Evolutionary conservation across 495 filamentous ascomycete species (phyloP), one percentile per base, ranked within the genome.

Genomic region (Trichoderma gamsii): DNA sequence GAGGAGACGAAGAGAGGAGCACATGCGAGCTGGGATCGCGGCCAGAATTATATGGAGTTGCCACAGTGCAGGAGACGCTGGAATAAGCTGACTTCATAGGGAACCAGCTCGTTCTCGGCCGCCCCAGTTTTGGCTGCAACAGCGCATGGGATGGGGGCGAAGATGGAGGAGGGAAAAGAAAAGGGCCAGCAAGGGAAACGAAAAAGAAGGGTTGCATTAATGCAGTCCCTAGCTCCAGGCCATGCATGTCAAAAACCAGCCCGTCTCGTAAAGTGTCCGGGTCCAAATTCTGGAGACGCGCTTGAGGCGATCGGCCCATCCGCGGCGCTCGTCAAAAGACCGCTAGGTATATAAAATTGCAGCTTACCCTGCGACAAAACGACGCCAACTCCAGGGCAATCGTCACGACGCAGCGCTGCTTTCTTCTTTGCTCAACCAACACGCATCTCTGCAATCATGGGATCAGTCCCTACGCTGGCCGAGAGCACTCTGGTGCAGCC

Each of bases 401-500:
- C 16, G 8, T 29, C 25, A 32, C 12, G 27, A 18, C 13, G 16
- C 25, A 27, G 15, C 25, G 23, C 3, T 23, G 15, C 11, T 35
- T 21, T 29, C 13, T 23, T 61, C 56, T 7, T 16, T 25, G 13
- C 56, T 16, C 49, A 23, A 18, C 49, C 49, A 21, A 21, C 21
- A 21, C 49, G 49, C 29, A 61, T 16, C 16, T 32, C 35, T 23
- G 29, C 56, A 15, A 61, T 21, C 23, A 61, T 61, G 56, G 56
- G 56, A 23, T 61, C 56, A 15, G 27, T 32, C 4, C 11, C 51
- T 27, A 25, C 25, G 11, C 29, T 29, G 13, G 16, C 25, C 2
- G 56, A 61, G 56, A 67, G 41, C 44, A 67, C 25, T 46, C 16
- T 67, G 46, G 66, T 67, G 3, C 66, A 46, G 23, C 66, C 66